These are phyloP conservation scores for Dendrostoma leiphaemia DNA, from an alignment of 2,329 filamentous ascomycete species.

Conservation along the genomic window DNA sequence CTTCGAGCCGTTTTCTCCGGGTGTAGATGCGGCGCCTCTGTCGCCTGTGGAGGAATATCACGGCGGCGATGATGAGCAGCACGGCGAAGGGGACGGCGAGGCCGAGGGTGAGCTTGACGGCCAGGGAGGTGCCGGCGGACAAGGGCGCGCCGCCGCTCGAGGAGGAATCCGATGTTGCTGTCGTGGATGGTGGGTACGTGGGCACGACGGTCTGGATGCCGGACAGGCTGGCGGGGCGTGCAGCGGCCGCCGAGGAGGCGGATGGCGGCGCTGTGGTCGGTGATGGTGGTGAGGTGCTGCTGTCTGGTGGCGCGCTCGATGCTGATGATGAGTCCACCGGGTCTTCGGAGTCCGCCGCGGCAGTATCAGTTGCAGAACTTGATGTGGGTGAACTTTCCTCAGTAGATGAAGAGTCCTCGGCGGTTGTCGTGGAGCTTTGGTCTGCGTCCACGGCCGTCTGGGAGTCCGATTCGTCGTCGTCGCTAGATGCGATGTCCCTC, in stretches of 20 bases:
- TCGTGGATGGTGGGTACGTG: neutral
- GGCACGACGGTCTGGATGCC: neutral
- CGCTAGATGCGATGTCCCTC: slow-evolving; percentile 1
- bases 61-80: slow-evolving; percentile 3
- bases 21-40: neutral
- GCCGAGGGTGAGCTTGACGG: slow-evolving; percentile 13
- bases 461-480: neutral
- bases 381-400: no score
- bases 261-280: neutral
- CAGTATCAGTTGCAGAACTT: no score
- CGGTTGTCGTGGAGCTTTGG: no score
- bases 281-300: neutral
- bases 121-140: neutral
- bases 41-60: slow-evolving; percentile 8
- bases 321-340: no score
- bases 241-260: neutral
- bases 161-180: neutral
- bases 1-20: neutral
- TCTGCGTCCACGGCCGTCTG: no score
- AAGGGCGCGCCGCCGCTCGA: neutral
- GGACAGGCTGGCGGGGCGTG: neutral
- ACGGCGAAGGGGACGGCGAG: slow-evolving; percentile 13
- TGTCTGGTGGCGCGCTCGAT: no score
- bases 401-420: no score
- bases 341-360: no score